Evolutionary conservation across 768 basidiomycete species (phyloP), one percentile per base, ranked within the genome.

Genomic region (Amanita jacksonii): DNA sequence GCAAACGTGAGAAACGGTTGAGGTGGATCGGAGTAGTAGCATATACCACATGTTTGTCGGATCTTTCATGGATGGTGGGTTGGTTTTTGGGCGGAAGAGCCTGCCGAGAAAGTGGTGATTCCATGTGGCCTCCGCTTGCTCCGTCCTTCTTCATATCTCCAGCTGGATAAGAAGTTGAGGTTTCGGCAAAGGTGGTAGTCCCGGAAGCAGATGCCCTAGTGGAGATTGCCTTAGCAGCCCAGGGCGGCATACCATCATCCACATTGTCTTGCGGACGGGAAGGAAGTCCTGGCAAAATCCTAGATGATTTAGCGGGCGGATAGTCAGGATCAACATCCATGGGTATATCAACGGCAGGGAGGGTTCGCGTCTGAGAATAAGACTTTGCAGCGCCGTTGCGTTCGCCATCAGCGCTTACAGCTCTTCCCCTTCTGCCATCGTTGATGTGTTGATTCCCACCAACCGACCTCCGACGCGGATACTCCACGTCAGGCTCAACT

Each of bases 291-390:
- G 51, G 47, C 20, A 43, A 52, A 31, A 43, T 32, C 41, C 48
- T 47, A 35, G 57, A 51, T 23, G 53, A 49, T 47, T 49, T 38
- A 34, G 54, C 19, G 50, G 54, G 34, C 37, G 41, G 38, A 25
- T 54, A 51, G 30, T 52, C 43, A 46, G 49, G 41, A 45, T 60
- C 61, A 22, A 58, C 43, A 39, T 59, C 59, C 57, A 61, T 61
- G n/a, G 45, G 46, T 24, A 47, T 43, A 28, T 59, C 57, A 41
- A 52, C 37, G 18, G 47, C 48, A 12, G 53, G 48, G 27, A 38
- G 48, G 36, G 43, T 23, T 12, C 46, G 49, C 5, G 40, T 41
- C 20, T 47, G 51, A 2, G 46, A 24, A 38, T 46, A 51, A 10
- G 19, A 35, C 3, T 48, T 49, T 38, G 32, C 36, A 32, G 46